These are phyloP conservation scores for Verticillium klebahnii DNA, from an alignment of 2,329 filamentous ascomycete species.

Conservation along the genomic window DNA sequence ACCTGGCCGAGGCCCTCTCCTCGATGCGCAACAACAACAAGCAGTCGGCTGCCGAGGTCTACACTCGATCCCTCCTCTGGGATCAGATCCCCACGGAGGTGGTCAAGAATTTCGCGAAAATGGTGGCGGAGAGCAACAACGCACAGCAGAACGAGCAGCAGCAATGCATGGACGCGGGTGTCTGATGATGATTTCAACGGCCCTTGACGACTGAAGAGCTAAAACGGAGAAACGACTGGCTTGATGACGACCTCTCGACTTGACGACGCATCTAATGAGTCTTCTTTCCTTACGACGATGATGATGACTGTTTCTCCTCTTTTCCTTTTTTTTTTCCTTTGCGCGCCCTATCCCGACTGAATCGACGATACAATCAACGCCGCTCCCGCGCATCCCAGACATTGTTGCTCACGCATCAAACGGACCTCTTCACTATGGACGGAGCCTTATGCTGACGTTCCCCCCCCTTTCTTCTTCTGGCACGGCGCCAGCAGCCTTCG, in stretches of 20 bases:
- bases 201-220: conserved; percentile 22
- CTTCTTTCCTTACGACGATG: conserved; percentile 14
- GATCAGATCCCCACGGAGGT: conserved; percentile 91
- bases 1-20: conserved; percentile 75
- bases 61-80: conserved; percentile 89
- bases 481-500: neutral
- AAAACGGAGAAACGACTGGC: conserved; percentile 11
- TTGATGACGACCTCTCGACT: conserved; percentile 7
- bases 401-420: conserved; percentile 46
- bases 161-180: conserved; percentile 35
- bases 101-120: conserved; percentile 85
- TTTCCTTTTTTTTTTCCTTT: conserved; percentile 6
- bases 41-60: conserved; percentile 78
- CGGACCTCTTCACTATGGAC: conserved; percentile 20
- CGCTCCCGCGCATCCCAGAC: conserved; percentile 31
- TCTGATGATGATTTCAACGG: conserved; percentile 21
- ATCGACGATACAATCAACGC: conserved; percentile 20
- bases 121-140: conserved; percentile 72
- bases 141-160: conserved; percentile 33
- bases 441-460: conserved; percentile 3
- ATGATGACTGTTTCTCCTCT: neutral
- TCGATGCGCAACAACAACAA: conserved; percentile 70
- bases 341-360: conserved; percentile 4
- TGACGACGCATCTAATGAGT: conserved; percentile 24
- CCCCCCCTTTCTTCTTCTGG: neutral